A percentile compares a stretch with the other conserved stretches of the same genome.
Evolutionary conservation across 2,329 filamentous ascomycete genomes (phyloP).

Genomic region (Huntiella decipiens): DNA sequence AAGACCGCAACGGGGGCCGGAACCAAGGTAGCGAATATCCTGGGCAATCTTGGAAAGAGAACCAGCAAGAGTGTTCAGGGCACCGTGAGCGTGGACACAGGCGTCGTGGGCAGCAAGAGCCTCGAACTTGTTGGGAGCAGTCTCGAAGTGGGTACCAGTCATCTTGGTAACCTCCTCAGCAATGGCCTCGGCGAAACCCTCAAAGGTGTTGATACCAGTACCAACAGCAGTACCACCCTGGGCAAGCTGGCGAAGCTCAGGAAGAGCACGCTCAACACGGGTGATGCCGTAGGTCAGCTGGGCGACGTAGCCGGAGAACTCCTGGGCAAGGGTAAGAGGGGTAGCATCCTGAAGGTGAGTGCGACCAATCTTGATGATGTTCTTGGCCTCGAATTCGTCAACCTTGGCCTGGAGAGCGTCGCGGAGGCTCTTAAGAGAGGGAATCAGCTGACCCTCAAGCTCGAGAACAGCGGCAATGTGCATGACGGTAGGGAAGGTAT

Average conservation of each 20-base stretch:
- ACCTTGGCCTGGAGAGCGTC: constrained; percentile 75
- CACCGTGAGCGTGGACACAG: constrained; percentile 81
- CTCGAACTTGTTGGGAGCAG: constrained; percentile 98
- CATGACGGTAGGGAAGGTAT: constrained; percentile 99
- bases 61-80: constrained; percentile 76
- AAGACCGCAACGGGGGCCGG: constrained; percentile 84
- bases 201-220: constrained; percentile 92
- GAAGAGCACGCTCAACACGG: constrained; percentile 65
- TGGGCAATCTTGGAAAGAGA: constrained; percentile 97
- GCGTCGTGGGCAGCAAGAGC: constrained; percentile 90
- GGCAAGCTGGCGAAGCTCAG: constrained; percentile 69
- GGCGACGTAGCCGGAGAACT: constrained; percentile 93
- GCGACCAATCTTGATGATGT: constrained; percentile 97
- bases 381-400: constrained; percentile 61
- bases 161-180: constrained; percentile 80
- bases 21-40: constrained; percentile 92
- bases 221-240: constrained; percentile 95
- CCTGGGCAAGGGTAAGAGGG: constrained; percentile 83
- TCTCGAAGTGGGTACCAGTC: constrained; percentile 85
- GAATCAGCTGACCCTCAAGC: constrained; percentile 69
- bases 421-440: constrained; percentile 63
- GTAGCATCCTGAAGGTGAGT: constrained; percentile 97
- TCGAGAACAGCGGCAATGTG: constrained; percentile 95
- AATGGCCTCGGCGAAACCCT: constrained; percentile 85
- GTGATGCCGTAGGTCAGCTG: constrained; percentile 83